Evolutionary conservation across 805 yeast genomes (phyloP), one percentile per base, ranked within the genome.

Genomic region (Candida chauliodis): DNA sequence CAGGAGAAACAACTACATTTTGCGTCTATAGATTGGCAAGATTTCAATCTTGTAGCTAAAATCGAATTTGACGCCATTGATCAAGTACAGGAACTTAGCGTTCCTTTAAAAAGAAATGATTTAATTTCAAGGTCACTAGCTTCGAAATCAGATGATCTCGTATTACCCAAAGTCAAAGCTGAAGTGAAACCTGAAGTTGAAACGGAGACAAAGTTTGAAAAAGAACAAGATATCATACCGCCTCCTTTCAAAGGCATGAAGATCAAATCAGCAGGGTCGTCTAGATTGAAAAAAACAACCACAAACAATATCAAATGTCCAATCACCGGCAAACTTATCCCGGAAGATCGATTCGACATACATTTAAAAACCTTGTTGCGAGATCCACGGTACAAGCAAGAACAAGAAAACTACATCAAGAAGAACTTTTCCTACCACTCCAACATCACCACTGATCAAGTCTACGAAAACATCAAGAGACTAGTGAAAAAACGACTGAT

Each of bases 21-120:
- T 59, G 87, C 90, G 0, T 75, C 84, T 8, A 80, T 88, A 16
- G 89, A 90, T 59, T 91, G 99, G 99, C 80, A 81, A 40, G 86
- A 84, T 45, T 91, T 90, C 53, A 68, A 72, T 2, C 68, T 86
- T 13, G 82, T 86, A 6, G 87, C 80, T 35, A 78, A 81, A 2
- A 68, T 89, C 10, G 78, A 72, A 34, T 82, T 88, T 47, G 76
- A 76, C 11, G 79, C 77, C 2, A 58, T 76, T 5, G 89, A 81
- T 55, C 68, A 71, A 42, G 75, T 72, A 8, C 70, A 76, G 4
- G 82, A 78, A 36, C 60, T 81, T 36, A 69, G 75, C 0, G 49
- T 53, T 8, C 86, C 95, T 0, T 53, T 83, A 36, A 63, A 70
- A 3, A 61, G 81, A 32, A 71, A 76, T 7, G 83, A 81, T 22